These are phyloP conservation scores for Kodamaea hsintzibuensis DNA, from an alignment of 805 yeast species.

Conservation along the genomic window DNA sequence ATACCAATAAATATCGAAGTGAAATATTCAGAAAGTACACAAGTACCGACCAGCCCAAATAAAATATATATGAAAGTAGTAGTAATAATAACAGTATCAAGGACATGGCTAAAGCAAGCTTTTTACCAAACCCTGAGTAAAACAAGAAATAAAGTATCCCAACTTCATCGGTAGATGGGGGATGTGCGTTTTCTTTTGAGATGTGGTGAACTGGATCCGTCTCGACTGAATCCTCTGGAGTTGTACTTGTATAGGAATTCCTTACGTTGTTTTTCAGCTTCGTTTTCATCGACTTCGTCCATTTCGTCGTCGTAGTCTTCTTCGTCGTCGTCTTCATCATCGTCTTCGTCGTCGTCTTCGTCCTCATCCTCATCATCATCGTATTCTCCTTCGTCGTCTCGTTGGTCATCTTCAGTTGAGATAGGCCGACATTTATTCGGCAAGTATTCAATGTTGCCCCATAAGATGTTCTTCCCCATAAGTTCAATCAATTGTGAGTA, in stretches of 20 bases:
- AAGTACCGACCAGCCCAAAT: slow-evolving; percentile 8
- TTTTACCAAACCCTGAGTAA: neutral
- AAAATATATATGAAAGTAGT: slow-evolving; percentile 1
- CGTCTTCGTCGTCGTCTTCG: slow-evolving; percentile 15
- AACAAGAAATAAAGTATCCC: neutral
- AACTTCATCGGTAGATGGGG: neutral
- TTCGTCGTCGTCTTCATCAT: slow-evolving; percentile 10
- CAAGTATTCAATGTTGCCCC: slow-evolving; percentile 8
- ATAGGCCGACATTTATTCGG: slow-evolving; percentile 12
- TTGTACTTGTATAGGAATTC: slow-evolving; percentile 11
- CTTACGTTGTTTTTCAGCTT: slow-evolving; percentile 7
- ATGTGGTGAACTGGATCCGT: slow-evolving; percentile 32
- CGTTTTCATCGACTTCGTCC: slow-evolving; percentile 1
- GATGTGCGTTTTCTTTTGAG: slow-evolving; percentile 16
- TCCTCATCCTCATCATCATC: slow-evolving; percentile 16
- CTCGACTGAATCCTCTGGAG: slow-evolving; percentile 21
- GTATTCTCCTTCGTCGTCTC: slow-evolving; percentile 12
- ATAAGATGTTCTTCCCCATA: slow-evolving; percentile 37
- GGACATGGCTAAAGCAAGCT: neutral
- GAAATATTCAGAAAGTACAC: neutral
- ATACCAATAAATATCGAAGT: neutral
- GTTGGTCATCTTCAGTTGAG: slow-evolving; percentile 9
- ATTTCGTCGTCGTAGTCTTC: slow-evolving; percentile 1
- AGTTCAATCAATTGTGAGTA: slow-evolving; percentile 40
- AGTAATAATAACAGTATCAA: neutral